A percentile compares a stretch with the other conserved stretches of the same genome.
Evolutionary conservation across 2,329 filamentous ascomycete genomes (phyloP).

Genomic region (Cercospora sp.): DNA sequence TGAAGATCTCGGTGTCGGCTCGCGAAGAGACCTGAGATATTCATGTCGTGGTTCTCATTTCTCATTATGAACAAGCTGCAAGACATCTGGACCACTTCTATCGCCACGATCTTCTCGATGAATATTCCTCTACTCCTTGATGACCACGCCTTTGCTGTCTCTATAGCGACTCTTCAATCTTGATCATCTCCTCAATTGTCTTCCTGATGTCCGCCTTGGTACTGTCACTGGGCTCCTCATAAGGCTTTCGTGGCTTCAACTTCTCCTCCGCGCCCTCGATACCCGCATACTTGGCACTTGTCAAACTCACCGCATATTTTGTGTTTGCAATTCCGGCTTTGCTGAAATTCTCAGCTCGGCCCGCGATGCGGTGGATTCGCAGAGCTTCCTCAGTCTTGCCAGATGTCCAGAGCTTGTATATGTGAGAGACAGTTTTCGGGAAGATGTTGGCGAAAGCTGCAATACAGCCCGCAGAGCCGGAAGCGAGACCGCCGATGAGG

Average conservation of each 20-base stretch:
- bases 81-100: neutral
- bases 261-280: constrained; percentile 61
- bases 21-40: neutral
- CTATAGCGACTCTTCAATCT: constrained; percentile 42
- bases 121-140: neutral
- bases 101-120: neutral
- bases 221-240: constrained; percentile 50
- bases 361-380: constrained; percentile 58
- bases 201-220: constrained; percentile 47
- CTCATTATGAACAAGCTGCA: neutral
- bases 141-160: neutral
- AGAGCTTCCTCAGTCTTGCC: constrained; percentile 59
- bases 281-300: constrained; percentile 59
- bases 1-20: neutral
- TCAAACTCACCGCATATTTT: constrained; percentile 64
- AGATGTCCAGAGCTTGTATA: constrained; percentile 59
- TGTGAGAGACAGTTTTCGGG: constrained; percentile 53
- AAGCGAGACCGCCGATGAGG: constrained; percentile 57
- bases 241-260: constrained; percentile 62
- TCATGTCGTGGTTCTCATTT: neutral
- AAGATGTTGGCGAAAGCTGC: constrained; percentile 59
- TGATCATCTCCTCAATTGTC: constrained; percentile 45
- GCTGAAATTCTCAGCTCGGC: constrained; percentile 62
- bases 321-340: constrained; percentile 65
- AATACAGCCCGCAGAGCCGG: constrained; percentile 57